Conservation (phyloP, 2,329 filamentous ascomycete genomes). For the Trichoderma sp. region DNA sequence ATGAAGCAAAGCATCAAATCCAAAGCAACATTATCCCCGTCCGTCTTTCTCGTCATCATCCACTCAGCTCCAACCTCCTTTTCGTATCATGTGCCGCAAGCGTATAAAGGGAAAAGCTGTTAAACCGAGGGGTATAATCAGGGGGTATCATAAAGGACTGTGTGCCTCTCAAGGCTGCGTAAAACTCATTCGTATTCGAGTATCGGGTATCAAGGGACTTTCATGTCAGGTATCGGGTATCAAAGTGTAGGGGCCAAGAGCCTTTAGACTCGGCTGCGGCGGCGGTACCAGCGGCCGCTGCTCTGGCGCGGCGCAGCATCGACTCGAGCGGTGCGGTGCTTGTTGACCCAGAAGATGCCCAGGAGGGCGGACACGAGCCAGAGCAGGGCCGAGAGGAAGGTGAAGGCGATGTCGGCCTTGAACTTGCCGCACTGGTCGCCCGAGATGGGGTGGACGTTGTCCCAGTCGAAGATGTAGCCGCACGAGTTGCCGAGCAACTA, state of each 20-base stretch:
- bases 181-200: neutral
- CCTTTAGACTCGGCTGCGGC: conserved; percentile 47
- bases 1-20: neutral
- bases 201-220: neutral
- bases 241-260: no score
- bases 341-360: conserved; percentile 57
- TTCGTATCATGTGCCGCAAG: no score
- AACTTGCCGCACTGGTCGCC: conserved; percentile 64
- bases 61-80: neutral
- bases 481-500: conserved; percentile 53
- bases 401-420: conserved; percentile 72
- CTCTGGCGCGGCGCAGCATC: conserved; percentile 40
- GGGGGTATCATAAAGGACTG: conserved; percentile 12
- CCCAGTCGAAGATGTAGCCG: conserved; percentile 63
- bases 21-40: neutral
- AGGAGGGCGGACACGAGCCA: conserved; percentile 69
- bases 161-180: neutral
- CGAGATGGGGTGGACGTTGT: conserved; percentile 50
- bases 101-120: no score
- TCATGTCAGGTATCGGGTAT: neutral
- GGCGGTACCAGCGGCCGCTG: conserved; percentile 48
- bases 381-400: conserved; percentile 69
- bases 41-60: neutral
- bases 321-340: conserved; percentile 41
- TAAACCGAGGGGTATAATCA: neutral